Evolutionary conservation across 2,329 filamentous ascomycete genomes (phyloP), one percentile per base, ranked within the genome.

Genomic region (Fusarium praegraminearum): DNA sequence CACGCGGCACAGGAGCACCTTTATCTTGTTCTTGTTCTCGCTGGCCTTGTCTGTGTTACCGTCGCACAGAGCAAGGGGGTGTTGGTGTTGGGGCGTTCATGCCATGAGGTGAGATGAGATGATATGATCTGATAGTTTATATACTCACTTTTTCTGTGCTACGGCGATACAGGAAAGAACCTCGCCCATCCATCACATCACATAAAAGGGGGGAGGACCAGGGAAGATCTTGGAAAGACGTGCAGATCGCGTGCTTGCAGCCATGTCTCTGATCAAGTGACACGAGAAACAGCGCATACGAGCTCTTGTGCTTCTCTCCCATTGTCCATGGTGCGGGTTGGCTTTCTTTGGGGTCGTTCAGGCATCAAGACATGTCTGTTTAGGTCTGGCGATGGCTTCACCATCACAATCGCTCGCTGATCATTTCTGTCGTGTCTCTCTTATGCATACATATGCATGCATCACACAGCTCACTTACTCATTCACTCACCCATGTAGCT

Each of bases 231-330:
- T 70, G 63, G 50, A 64, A 67, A 69, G 58, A 62, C 44, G 57
- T 63, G 71, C 70, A 71, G 71, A 71, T 74, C 75, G 73, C 73
- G 70, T 76, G 67, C 75, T 71, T 76, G 75, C 75, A 76, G 71
- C 65, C 58, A 58, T 68, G 69, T 76, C 67, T 76, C 72, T 76
- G 75, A 77, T 77, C 70, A 57, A 56, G 73, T 76, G 32, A 51
- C 59, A 77, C 75, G 57, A 59, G 49, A 43, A 62, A 72, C 65
- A 54, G 47, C 68, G 58, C 69, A 72, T 74, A 73, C 72, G 69
- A 73, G 59, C 63, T 60, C 49, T 56, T 44, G 71, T 72, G 33
- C 36, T 55, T 54, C 45, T 51, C 35, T 55, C 35, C 51, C 22
- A 51, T 67, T 32, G 16, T 61, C 28, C 18, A 18, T 57, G 50